Percentiles rank a stretch among this genome's conserved stretches.
Conservation (phyloP, 192 early-diverging fungal genomes). For the Rhizophlyctis rosea region DNA sequence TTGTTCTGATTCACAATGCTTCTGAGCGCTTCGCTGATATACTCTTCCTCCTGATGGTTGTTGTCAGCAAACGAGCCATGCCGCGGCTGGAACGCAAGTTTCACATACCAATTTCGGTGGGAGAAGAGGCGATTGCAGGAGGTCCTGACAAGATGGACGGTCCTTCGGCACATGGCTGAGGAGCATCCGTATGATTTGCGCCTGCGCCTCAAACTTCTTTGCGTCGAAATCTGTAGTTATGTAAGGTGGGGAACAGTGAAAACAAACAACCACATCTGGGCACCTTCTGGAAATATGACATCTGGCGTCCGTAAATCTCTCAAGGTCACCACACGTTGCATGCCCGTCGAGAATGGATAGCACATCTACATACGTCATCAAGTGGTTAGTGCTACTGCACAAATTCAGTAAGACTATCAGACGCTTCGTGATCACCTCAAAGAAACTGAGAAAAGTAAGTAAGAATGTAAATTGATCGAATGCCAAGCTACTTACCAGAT, state of each 20-base stretch:
- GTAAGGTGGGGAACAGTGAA: constrained; percentile 1
- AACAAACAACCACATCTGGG: constrained; percentile 29
- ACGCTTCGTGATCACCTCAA: constrained; percentile 25
- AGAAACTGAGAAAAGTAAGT: constrained; percentile 18
- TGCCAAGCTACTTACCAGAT: constrained; percentile 15
- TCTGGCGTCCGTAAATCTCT: constrained; percentile 66
- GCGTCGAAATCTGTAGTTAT: constrained; percentile 55
- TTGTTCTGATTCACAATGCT: constrained; percentile 81
- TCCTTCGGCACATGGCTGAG: constrained; percentile 71
- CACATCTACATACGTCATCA: constrained; percentile 63
- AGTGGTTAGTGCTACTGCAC: not conserved
- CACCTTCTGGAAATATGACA: constrained; percentile 64
- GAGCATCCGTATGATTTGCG: constrained; percentile 66
- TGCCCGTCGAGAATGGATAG: constrained; percentile 69
- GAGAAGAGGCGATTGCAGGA: constrained; percentile 74
- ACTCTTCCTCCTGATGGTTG: constrained; percentile 69
- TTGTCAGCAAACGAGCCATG: not conserved
- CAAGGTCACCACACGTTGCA: constrained; percentile 73
- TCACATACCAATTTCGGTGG: constrained; percentile 56
- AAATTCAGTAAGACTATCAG: not conserved
- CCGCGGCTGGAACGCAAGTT: not conserved
- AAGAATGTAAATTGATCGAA: not conserved
- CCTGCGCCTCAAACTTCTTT: constrained; percentile 63
- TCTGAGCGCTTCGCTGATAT: constrained; percentile 82
- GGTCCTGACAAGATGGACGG: constrained; percentile 75